Evolutionary conservation across 176 grass and related monocot species (phyloP).

Genomic region (Olyra latifolia): DNA sequence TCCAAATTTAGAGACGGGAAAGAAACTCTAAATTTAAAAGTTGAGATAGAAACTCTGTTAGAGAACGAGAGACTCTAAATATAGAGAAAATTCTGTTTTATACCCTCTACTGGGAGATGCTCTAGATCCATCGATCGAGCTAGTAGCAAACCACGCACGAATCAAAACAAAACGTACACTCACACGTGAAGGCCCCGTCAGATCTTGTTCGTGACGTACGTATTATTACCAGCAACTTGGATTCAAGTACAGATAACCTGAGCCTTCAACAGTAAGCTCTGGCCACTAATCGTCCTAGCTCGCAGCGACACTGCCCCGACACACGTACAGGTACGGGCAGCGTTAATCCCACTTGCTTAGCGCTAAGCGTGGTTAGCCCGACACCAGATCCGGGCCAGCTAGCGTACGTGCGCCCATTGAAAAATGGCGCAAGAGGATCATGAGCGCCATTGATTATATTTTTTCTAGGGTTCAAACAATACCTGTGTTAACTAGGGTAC

Average conservation of each 20-base stretch:
- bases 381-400: slow-evolving; percentile 35
- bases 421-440: neutral
- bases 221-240: too few species aligned
- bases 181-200: neutral
- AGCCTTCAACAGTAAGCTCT: too few species aligned
- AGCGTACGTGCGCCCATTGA: slow-evolving; percentile 36
- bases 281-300: neutral
- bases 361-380: slow-evolving; percentile 5
- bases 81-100: too few species aligned
- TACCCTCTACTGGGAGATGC: too few species aligned
- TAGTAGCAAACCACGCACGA: neutral
- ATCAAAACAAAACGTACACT: neutral
- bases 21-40: too few species aligned
- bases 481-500: too few species aligned
- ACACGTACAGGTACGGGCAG: neutral
- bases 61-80: too few species aligned
- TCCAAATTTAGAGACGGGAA: too few species aligned
- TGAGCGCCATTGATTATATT: neutral
- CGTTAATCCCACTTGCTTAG: neutral
- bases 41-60: too few species aligned
- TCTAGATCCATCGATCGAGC: neutral
- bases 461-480: too few species aligned
- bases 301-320: slow-evolving; percentile 31
- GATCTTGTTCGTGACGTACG: neutral
- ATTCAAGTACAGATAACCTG: too few species aligned